Evolutionary conservation across 345 rosid genomes (phyloP), one percentile per base, ranked within the genome.

Genomic region (Pugionium cornutum): DNA sequence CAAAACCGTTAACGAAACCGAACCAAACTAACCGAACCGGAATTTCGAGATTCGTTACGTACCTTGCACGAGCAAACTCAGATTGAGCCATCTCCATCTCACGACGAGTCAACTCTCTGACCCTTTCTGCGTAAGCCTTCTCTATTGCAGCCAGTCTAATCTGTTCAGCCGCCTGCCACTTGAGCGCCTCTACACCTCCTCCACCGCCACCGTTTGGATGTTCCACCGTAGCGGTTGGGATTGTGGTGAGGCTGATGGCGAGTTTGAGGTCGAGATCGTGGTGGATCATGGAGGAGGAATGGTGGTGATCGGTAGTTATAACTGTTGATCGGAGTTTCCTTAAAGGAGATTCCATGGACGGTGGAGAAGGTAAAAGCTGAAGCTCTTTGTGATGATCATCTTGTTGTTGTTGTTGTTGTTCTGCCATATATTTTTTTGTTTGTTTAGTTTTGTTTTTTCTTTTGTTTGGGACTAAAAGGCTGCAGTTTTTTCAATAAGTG

Each of bases 1-100:
- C 47, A 42, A 34, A n/a, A 3, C 59, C 0, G 9, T 64, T 72
- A 41, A 55, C 36, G 8, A 39, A 55, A 30, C 51, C 35, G 2
- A 62, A 71, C 57, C 9, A 1, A 10, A 49, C 54, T 44, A 0
- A 27, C 51, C 54, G 26, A 39, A 54, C 39, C 32, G n/a, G 5
- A 11, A 33, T 35, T 25, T 18, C 18, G 18, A 18, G 37, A 37
- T 36, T 8, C n/a, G 33, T 35, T 2, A 5, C n/a, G 29, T 73
- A 74, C 78, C 78, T 75, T 1, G 97, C 99, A 44, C 90, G 77
- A 0, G 91, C 79, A 10, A 94, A 90, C 76, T 90, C 99, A 8
- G 97, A 83, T 56, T 90, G 96, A 2, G 99, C 97, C 78, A 90
- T 27, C 83, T 88, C 97, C 89, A 90, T 88, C 81, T 94, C 99